Percentiles rank a stretch among this genome's conserved stretches.
phyloP scores from a whole-genome alignment of 257 asterid genomes.

The Petunia secreta region DNA sequence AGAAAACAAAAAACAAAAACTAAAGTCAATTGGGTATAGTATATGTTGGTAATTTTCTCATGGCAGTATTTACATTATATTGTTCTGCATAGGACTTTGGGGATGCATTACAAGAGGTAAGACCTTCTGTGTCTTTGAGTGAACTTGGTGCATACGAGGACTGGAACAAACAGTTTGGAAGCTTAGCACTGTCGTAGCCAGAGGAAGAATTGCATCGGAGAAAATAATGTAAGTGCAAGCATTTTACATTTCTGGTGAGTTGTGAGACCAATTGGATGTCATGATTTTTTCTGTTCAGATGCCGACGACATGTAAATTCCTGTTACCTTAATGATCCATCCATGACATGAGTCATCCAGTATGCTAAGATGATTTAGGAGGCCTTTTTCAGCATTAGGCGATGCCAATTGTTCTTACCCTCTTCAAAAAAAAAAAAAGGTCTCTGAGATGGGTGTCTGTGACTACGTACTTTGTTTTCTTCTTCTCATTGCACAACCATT shows the following conservation, averaged over 20 bases:
- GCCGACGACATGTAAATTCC: neutral
- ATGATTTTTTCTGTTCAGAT: neutral
- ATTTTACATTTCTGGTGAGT: neutral
- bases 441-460: neutral
- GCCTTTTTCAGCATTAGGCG: constrained; percentile 4
- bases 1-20: neutral
- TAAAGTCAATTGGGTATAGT: neutral
- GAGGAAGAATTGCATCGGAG: neutral
- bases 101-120: constrained; percentile 86
- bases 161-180: constrained; percentile 95
- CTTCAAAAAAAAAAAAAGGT: neutral
- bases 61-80: neutral
- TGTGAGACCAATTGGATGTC: neutral
- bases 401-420: neutral
- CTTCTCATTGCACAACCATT: neutral
- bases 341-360: neutral
- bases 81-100: constrained; percentile 65
- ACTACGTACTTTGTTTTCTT: neutral
- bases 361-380: neutral
- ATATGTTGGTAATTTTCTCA: neutral
- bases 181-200: constrained; percentile 66
- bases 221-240: neutral
- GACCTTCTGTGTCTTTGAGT: constrained; percentile 87
- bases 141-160: constrained; percentile 84
- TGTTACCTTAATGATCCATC: constrained; percentile 8